These are phyloP conservation scores for Aspergillus nomiae DNA, from an alignment of 2,329 filamentous ascomycete genomes.

Conservation along the genomic window DNA sequence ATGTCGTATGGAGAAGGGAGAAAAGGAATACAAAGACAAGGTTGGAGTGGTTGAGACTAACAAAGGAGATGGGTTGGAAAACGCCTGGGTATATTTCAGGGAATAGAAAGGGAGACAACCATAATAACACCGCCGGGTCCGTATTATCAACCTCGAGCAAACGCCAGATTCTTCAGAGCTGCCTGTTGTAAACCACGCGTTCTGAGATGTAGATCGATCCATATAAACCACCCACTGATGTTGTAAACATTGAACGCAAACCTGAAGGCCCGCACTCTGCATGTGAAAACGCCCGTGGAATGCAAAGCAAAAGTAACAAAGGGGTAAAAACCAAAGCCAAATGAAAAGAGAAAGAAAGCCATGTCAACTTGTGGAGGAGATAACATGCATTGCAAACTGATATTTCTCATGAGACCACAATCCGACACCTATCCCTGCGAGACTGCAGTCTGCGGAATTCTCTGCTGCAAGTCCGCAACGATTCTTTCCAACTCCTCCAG, in stretches of 20 bases:
- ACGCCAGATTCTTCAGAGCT: constrained; percentile 34
- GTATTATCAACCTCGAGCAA: constrained; percentile 31
- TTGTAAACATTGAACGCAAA: constrained; percentile 20
- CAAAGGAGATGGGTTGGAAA: constrained; percentile 21
- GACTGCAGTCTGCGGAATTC: constrained; percentile 34
- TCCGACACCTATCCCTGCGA: constrained; percentile 18
- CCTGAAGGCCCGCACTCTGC: constrained; percentile 23
- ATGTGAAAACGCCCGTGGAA: constrained; percentile 34
- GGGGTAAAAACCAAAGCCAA: constrained; percentile 4
- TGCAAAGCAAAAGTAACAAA: constrained; percentile 28
- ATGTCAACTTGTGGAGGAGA: constrained; percentile 14
- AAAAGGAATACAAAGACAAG: constrained; percentile 6
- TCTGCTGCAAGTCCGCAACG: constrained; percentile 39
- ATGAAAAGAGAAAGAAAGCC: constrained; percentile 8
- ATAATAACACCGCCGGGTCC: constrained; percentile 35
- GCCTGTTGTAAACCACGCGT: constrained; percentile 21
- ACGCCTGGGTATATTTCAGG: constrained; percentile 40
- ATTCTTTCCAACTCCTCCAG: constrained; percentile 45
- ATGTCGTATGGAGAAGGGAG: constrained; percentile 5
- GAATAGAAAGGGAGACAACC: constrained; percentile 27
- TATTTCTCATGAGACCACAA: constrained; percentile 10
- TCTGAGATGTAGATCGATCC: constrained; percentile 27
- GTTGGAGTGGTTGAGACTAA: constrained; percentile 4
- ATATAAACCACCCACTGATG: constrained; percentile 26
- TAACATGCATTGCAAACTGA: neutral